A percentile compares a stretch with the other conserved stretches of the same genome.
Conservation (phyloP, 495 filamentous ascomycete genomes). For the Pseudoneurospora amorphoporcata region DNA sequence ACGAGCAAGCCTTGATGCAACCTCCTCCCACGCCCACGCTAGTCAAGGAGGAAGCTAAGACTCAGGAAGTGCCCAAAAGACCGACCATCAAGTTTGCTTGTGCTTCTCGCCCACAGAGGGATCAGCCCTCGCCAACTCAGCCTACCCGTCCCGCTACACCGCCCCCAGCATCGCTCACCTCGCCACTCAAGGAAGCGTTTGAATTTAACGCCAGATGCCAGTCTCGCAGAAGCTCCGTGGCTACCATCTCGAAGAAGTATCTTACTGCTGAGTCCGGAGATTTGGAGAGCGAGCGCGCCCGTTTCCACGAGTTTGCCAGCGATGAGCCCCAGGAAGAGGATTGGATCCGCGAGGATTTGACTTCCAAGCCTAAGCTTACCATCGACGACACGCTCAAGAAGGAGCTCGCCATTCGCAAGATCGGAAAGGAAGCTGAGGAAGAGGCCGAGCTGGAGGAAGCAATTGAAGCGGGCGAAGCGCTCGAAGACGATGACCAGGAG, state of each 20-base stretch:
- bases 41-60: conserved; percentile 10
- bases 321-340: conserved; percentile 72
- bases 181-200: conserved; percentile 5
- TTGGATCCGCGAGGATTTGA: conserved; percentile 61
- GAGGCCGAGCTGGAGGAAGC: conserved; percentile 68
- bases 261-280: conserved; percentile 41
- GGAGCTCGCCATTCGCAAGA: conserved; percentile 75
- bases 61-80: conserved; percentile 28
- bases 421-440: conserved; percentile 85
- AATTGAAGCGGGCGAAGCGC: conserved; percentile 49
- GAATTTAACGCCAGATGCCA: conserved; percentile 20
- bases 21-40: conserved; percentile 17
- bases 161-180: conserved; percentile 1
- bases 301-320: conserved; percentile 91
- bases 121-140: conserved; percentile 6
- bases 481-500: conserved; percentile 44
- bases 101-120: conserved; percentile 7
- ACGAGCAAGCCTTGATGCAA: conserved; percentile 18
- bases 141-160: conserved; percentile 12
- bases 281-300: conserved; percentile 55
- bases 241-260: conserved; percentile 30
- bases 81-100: conserved; percentile 45
- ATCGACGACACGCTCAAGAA: conserved; percentile 83
- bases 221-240: conserved; percentile 30
- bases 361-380: conserved; percentile 58